Base-by-base conservation (phyloP, 2,329 filamentous ascomycete genomes). In the Fusarium sp. region DNA sequence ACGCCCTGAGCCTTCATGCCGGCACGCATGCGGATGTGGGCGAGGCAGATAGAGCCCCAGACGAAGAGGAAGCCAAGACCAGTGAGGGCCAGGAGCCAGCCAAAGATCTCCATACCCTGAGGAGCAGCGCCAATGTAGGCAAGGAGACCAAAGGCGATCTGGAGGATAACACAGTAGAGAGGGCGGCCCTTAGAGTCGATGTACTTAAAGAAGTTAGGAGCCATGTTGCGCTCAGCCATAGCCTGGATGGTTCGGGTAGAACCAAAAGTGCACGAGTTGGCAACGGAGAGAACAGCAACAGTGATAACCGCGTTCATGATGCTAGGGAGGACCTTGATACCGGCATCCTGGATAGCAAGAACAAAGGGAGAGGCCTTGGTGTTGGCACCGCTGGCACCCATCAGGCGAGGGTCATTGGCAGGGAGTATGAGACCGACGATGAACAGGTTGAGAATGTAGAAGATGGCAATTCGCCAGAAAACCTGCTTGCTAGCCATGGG, bases 281-380 rank as follows among this genome's bases (percentile, higher is more conserved):
- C 95, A 68, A 98, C 95, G 2, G 94, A 97, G 41, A 98, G 85
- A 36, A 97, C 95, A 30, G 95, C 92, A 74, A 97, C 91, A 80
- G 98, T 91, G 80, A 98, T 97, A 71, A 98, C 94, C 31, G 90
- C 91, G 82, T 98, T 98, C 92, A 98, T 96, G 66, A 98, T 89
- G 3, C 92, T 95, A 6, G 94, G 94, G 13, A 98, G 88, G 10
- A 92, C 91, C 53, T 89, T 84, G 78, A 98, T 97, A 24, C 93
- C 91, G 6, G 95, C 94, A 72, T 95, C 92, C 75, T 92, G 86
- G 78, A 97, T 97, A 71, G 95, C 94, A 76, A 98, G 95, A 77
- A 98, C 95, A 80, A 98, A 98, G 6, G 95, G 95, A 10, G 94
- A 97, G 7, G 94, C 92, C 41, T 90, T 90, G 50, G 91, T 90